phyloP scores from a whole-genome alignment of 75 land plant genomes.

The Sequoiadendron giganteum region DNA sequence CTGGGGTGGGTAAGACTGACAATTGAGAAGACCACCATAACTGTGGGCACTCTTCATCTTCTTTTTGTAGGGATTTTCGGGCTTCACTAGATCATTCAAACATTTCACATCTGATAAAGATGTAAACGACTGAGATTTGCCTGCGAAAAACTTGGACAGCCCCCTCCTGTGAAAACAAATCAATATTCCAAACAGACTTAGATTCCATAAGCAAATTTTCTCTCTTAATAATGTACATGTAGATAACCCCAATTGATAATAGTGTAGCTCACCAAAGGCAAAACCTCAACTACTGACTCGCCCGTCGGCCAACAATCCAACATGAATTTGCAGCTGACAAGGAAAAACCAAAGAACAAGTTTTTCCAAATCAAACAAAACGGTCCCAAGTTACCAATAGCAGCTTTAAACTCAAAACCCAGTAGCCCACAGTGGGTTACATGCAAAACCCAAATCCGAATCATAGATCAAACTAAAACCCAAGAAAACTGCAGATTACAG shows the following conservation, averaged over 20 bases:
- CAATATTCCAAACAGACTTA: not conserved
- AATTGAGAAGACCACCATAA: constrained; percentile 12
- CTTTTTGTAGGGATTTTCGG: constrained; percentile 39
- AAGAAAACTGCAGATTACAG: not conserved
- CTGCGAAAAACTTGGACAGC: constrained; percentile 49
- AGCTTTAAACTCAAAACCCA: not conserved
- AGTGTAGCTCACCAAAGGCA: not conserved
- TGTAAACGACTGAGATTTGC: constrained; percentile 63
- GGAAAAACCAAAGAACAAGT: not conserved
- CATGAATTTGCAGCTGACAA: not conserved
- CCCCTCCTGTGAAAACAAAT: constrained; percentile 34
- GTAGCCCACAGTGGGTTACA: not conserved
- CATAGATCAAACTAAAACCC: not conserved
- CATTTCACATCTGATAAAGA: constrained; percentile 44
- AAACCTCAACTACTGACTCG: not conserved
- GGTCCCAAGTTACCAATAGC: not conserved
- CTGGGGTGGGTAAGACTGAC: constrained; percentile 9
- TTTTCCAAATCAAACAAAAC: not conserved
- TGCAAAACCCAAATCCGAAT: not conserved
- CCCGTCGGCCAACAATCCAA: not conserved
- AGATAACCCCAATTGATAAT: not conserved
- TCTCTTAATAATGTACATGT: not conserved
- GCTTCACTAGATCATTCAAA: constrained; percentile 36
- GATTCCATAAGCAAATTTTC: not conserved
- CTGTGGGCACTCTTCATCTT: constrained; percentile 31